Percentiles rank a stretch among this genome's conserved stretches.
phyloP scores from a whole-genome alignment of 2,329 filamentous ascomycete species.

The Chaetomiaceae sp. region DNA sequence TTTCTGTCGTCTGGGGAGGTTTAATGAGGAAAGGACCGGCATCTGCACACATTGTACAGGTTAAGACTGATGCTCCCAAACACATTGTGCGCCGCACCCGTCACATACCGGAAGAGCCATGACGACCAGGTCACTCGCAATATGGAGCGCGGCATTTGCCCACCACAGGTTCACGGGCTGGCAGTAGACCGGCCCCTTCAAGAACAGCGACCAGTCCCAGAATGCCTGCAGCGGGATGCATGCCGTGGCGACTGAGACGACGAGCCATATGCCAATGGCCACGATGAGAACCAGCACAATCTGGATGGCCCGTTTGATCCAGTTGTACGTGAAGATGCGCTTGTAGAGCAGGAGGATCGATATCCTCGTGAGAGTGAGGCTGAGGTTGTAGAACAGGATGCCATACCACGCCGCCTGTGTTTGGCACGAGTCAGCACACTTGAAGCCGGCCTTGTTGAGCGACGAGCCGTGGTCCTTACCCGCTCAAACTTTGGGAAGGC shows the following conservation, averaged over 20 bases:
- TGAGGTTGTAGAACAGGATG: conserved; percentile 29
- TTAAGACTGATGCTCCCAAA: background rate
- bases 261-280: conserved; percentile 27
- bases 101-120: conserved; percentile 23
- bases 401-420: conserved; percentile 27
- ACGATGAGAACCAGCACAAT: conserved; percentile 26
- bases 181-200: conserved; percentile 21
- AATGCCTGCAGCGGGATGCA: conserved; percentile 31
- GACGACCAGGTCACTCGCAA: conserved; percentile 25
- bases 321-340: conserved; percentile 29
- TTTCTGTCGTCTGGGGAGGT: conserved; percentile 24
- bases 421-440: background rate
- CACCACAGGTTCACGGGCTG: conserved; percentile 26
- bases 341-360: conserved; percentile 31
- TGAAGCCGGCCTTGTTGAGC: background rate
- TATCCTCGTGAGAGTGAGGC: conserved; percentile 28
- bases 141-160: conserved; percentile 25
- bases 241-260: conserved; percentile 28
- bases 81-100: background rate
- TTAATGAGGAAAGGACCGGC: conserved; percentile 22
- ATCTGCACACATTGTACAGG: conserved; percentile 12
- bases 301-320: conserved; percentile 31
- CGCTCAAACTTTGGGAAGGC: conserved; percentile 15
- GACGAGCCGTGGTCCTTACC: conserved; percentile 4
- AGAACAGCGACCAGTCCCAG: conserved; percentile 27